A percentile compares a stretch with the other conserved stretches of the same genome.
These are phyloP conservation scores for Ophiocordyceps australis DNA, from an alignment of 2,329 filamentous ascomycete genomes.

Conservation along the genomic window DNA sequence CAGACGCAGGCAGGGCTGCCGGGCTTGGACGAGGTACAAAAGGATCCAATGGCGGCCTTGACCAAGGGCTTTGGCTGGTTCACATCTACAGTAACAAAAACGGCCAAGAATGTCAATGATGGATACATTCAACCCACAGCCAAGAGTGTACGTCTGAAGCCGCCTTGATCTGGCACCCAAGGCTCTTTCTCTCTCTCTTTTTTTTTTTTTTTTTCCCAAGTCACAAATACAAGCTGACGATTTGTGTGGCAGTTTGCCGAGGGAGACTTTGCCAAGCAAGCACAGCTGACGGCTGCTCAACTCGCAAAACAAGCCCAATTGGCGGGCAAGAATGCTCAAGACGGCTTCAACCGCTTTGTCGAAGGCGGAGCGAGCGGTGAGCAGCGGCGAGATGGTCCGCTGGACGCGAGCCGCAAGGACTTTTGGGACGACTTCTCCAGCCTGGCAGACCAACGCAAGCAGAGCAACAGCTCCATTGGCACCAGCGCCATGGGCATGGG, in stretches of 20 bases:
- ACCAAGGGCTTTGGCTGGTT: slow-evolving; percentile 95
- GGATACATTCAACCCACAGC: slow-evolving; percentile 86
- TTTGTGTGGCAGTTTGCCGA: slow-evolving; percentile 46
- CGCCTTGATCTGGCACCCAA: background rate
- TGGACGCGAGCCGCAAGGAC: slow-evolving; percentile 53
- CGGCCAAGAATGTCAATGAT: slow-evolving; percentile 80
- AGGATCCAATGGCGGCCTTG: slow-evolving; percentile 73
- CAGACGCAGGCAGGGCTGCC: slow-evolving; percentile 32
- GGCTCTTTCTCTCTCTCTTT: background rate
- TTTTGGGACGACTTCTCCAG: slow-evolving; percentile 89
- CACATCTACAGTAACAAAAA: slow-evolving; percentile 69
- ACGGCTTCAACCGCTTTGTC: slow-evolving; percentile 72
- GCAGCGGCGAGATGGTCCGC: slow-evolving; percentile 16
- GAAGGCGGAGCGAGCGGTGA: slow-evolving; percentile 46
- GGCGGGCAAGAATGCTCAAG: slow-evolving; percentile 58
- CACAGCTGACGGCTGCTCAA: slow-evolving; percentile 42
- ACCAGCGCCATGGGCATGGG: slow-evolving; percentile 42
- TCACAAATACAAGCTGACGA: slow-evolving; percentile 6
- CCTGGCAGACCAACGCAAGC: slow-evolving; percentile 37
- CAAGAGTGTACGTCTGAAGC: slow-evolving; percentile 10
- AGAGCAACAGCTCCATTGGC: slow-evolving; percentile 30
- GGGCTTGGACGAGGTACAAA: slow-evolving; percentile 73
- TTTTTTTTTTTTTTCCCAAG: background rate
- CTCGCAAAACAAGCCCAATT: slow-evolving; percentile 47
- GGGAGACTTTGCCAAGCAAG: slow-evolving; percentile 56